Conservation (phyloP, 2,329 filamentous ascomycete species). For the Fusarium cicatricum region DNA sequence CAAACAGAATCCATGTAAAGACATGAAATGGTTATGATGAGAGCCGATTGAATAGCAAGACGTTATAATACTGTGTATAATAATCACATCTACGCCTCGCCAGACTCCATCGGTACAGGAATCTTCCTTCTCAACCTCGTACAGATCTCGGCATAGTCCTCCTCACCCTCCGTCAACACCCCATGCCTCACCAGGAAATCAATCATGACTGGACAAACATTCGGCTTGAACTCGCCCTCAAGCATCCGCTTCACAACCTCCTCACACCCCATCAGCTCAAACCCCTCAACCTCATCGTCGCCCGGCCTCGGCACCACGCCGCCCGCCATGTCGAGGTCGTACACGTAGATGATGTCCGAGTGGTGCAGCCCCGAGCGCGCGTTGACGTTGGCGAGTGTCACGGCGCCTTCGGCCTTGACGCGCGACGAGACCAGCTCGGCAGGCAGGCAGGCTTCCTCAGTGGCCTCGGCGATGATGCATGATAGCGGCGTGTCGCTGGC, state of each 20-base stretch:
- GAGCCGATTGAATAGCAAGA: too few species aligned
- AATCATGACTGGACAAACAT: conserved; percentile 78
- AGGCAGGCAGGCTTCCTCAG: conserved; percentile 70
- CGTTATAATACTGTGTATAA: too few species aligned
- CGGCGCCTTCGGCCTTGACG: conserved; percentile 42
- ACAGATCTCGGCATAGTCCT: conserved; percentile 74
- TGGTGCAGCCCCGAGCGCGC: conserved; percentile 43
- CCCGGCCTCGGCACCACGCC: conserved; percentile 70
- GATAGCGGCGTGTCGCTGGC: conserved; percentile 71
- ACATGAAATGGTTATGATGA: too few species aligned
- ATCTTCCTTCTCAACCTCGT: conserved; percentile 54
- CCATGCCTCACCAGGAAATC: conserved; percentile 86
- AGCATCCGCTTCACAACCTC: conserved; percentile 69
- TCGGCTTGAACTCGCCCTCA: conserved; percentile 82
- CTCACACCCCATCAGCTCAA: conserved; percentile 70
- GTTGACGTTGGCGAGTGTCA: conserved; percentile 49
- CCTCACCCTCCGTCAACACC: conserved; percentile 77
- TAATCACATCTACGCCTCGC: conserved; percentile 5
- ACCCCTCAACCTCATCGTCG: conserved; percentile 82
- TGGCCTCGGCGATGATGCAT: conserved; percentile 74
- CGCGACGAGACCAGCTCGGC: conserved; percentile 38
- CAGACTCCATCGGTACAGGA: conserved; percentile 49
- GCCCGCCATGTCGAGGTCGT: conserved; percentile 72
- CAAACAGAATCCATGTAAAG: too few species aligned
- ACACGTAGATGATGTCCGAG: conserved; percentile 68